A percentile compares a stretch with the other conserved stretches of the same genome.
Conservation (phyloP, 2,329 filamentous ascomycete genomes). For the Colletotrichum somersetense region DNA sequence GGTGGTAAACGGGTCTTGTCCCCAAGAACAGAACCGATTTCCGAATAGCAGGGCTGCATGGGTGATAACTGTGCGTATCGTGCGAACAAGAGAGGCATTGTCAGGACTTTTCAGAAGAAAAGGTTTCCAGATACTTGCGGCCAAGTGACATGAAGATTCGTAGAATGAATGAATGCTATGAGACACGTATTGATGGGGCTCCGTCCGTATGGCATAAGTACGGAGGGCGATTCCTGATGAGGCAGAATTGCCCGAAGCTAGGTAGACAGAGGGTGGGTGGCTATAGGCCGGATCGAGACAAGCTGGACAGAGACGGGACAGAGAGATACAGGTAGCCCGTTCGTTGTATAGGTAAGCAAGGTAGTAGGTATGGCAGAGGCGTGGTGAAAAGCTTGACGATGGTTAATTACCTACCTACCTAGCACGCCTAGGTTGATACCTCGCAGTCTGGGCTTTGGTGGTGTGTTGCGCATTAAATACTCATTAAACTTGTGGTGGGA, state of each 20-base stretch:
- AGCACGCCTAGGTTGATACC: too few species aligned
- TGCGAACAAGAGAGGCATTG: not conserved
- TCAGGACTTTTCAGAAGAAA: not conserved
- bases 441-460: too few species aligned
- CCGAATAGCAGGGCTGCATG: not conserved
- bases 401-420: not conserved
- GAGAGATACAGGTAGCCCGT: too few species aligned
- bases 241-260: too few species aligned
- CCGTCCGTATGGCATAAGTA: not conserved
- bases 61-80: not conserved
- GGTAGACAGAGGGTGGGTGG: not conserved
- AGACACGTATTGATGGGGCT: not conserved
- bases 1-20: not conserved
- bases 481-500: slow-evolving; percentile 27
- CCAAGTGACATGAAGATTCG: not conserved
- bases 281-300: too few species aligned
- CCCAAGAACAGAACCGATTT: not conserved
- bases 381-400: not conserved
- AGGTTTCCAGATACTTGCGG: not conserved
- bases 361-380: not conserved
- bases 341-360: not conserved
- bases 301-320: too few species aligned
- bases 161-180: not conserved
- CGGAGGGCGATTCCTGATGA: not conserved
- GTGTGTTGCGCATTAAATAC: slow-evolving; percentile 26